Evolutionary conservation across 148 eudicot genomes (phyloP).

Genomic region (Rhododendron simsii): DNA sequence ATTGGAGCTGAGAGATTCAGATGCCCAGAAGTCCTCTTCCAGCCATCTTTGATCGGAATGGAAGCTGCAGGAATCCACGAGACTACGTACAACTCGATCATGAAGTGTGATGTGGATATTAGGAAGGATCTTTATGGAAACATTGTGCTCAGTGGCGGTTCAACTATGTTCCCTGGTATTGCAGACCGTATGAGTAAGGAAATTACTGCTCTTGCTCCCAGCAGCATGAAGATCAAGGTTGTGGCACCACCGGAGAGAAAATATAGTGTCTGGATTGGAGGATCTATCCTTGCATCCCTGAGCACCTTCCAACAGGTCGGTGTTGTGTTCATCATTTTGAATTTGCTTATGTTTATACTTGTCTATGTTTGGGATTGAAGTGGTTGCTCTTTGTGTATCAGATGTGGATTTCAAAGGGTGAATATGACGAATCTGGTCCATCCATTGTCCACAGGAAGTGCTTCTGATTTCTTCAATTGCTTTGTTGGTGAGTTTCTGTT

Average conservation of each 20-base stretch:
- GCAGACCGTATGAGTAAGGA: constrained; percentile 41
- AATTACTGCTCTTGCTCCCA: constrained; percentile 33
- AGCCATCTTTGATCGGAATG: constrained; percentile 31
- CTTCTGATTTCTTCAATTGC: constrained; percentile 18
- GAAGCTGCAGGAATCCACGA: constrained; percentile 35
- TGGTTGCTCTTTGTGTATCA: constrained; percentile 8
- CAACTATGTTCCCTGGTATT: constrained; percentile 41
- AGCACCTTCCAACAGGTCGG: constrained; percentile 35
- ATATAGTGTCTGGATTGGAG: constrained; percentile 45
- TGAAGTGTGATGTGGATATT: constrained; percentile 38
- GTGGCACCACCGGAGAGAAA: constrained; percentile 46
- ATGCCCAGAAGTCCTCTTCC: constrained; percentile 36
- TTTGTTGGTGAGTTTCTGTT: constrained; percentile 14
- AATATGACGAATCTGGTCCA: constrained; percentile 36
- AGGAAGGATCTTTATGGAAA: constrained; percentile 37
- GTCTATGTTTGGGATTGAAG: neutral
- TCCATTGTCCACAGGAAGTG: constrained; percentile 41
- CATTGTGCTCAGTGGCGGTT: constrained; percentile 39
- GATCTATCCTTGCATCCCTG: constrained; percentile 38
- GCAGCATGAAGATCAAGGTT: constrained; percentile 42
- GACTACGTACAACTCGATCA: constrained; percentile 32
- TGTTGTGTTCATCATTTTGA: neutral
- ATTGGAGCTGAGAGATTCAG: constrained; percentile 36
- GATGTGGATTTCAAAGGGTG: constrained; percentile 30
- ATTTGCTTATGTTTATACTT: neutral